Conservation (phyloP, 2,329 filamentous ascomycete species). For the Pseudogymnoascus sp. region DNA sequence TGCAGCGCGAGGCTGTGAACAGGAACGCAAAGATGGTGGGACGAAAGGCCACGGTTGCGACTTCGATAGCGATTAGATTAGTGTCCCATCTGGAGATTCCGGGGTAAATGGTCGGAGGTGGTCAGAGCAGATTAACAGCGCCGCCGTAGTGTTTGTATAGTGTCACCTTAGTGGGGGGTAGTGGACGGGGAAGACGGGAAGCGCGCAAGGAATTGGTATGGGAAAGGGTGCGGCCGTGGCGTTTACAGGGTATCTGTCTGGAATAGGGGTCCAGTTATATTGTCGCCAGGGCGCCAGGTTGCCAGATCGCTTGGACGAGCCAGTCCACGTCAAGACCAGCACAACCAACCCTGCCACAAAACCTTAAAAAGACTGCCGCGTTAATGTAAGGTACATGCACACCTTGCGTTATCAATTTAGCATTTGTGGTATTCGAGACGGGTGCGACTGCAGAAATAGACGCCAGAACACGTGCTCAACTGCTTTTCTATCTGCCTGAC, state of each 20-base stretch:
- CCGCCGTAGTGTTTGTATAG: not conserved
- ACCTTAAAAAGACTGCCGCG: constrained; percentile 8
- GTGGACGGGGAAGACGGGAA: not conserved
- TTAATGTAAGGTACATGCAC: constrained; percentile 2
- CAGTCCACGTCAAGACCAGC: not conserved
- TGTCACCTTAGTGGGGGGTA: not conserved
- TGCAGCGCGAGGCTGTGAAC: constrained; percentile 8
- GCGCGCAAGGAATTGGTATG: not conserved
- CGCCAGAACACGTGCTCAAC: constrained; percentile 2
- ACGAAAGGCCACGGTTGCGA: constrained; percentile 6
- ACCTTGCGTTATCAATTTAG: constrained; percentile 7
- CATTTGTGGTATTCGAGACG: not conserved
- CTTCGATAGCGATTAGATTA: constrained; percentile 5
- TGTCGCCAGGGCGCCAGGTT: not conserved
- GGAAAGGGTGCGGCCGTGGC: not conserved
- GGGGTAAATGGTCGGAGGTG: not conserved
- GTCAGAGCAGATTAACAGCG: constrained; percentile 7
- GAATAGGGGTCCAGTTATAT: constrained; percentile 7
- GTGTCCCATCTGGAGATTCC: not conserved
- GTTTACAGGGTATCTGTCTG: not conserved
- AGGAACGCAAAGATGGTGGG: not conserved
- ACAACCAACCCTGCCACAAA: constrained; percentile 1
- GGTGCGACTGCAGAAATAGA: not conserved
- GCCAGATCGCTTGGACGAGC: not conserved
- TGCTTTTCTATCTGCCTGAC: not conserved